Evolutionary conservation across 2,329 filamentous ascomycete species (phyloP).

Genomic region (Cadophora sp.): DNA sequence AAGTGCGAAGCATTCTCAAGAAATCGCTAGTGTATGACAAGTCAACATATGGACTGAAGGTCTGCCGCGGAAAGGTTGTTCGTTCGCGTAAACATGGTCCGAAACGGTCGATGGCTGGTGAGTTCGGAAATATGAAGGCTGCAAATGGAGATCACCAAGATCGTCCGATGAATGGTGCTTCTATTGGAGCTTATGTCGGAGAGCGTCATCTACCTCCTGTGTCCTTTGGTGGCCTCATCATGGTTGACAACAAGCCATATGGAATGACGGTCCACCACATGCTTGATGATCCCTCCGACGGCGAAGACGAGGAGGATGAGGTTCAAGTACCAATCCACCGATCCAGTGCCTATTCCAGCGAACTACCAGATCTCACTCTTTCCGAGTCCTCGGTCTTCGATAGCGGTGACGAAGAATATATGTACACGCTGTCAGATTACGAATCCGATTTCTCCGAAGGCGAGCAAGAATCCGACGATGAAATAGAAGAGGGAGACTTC

Average conservation of each 20-base stretch:
- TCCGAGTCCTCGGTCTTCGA: slow-evolving; percentile 41
- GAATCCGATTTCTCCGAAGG: slow-evolving; percentile 56
- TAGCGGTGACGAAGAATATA: slow-evolving; percentile 57
- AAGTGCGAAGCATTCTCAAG: slow-evolving; percentile 74
- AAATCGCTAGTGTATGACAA: slow-evolving; percentile 74
- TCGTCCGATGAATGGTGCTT: slow-evolving; percentile 82
- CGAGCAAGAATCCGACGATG: slow-evolving; percentile 38
- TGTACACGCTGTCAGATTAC: slow-evolving; percentile 67
- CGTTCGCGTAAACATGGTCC: slow-evolving; percentile 59
- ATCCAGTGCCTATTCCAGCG: slow-evolving; percentile 36
- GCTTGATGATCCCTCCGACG: slow-evolving; percentile 73
- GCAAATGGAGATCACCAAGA: slow-evolving; percentile 81
- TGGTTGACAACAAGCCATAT: slow-evolving; percentile 83
- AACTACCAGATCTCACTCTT: slow-evolving; percentile 47
- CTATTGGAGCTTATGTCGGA: slow-evolving; percentile 88
- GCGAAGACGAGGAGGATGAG: slow-evolving; percentile 47
- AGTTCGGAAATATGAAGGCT: slow-evolving; percentile 51
- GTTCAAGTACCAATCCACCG: slow-evolving; percentile 41
- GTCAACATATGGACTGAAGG: slow-evolving; percentile 69
- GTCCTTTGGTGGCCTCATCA: slow-evolving; percentile 85
- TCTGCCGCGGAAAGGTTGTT: slow-evolving; percentile 72
- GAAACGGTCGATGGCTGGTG: slow-evolving; percentile 50
- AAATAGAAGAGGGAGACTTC: slow-evolving; percentile 58
- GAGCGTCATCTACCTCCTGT: slow-evolving; percentile 88
- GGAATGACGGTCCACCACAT: slow-evolving; percentile 98